Percentiles rank a stretch among this genome's conserved stretches.
phyloP scores from a whole-genome alignment of 257 asterid species.

The Solanum sitiens region DNA sequence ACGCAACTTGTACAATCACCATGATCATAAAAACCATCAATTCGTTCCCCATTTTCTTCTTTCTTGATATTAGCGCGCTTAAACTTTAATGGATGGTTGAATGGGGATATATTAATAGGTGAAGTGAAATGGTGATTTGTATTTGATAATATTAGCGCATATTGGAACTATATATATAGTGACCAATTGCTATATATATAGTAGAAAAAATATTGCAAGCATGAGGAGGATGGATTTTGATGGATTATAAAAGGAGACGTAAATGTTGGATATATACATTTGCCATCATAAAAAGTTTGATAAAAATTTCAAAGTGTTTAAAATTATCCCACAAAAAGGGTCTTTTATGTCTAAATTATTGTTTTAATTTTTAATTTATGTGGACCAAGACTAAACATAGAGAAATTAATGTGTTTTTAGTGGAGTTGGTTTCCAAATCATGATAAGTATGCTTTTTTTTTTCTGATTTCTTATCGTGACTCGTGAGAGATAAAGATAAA shows the following conservation, averaged over 20 bases:
- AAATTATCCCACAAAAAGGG: background rate
- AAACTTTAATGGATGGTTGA: background rate
- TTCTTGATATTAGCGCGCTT: background rate
- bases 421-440: background rate
- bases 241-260: background rate
- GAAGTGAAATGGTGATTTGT: background rate
- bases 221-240: background rate
- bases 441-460: background rate
- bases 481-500: background rate
- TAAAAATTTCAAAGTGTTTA: background rate
- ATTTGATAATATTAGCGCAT: background rate
- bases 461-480: background rate
- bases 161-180: background rate
- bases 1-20: constrained; percentile 65
- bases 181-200: background rate
- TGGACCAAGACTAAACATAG: background rate
- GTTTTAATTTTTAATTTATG: background rate
- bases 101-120: background rate
- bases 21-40: constrained; percentile 38
- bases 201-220: background rate
- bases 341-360: background rate
- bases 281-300: background rate
- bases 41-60: constrained; percentile 24
- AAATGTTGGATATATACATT: background rate
- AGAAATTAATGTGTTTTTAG: background rate